Percentiles rank a stretch among this genome's conserved stretches.
These are phyloP conservation scores for Chrysophaeum taylorii DNA, from an alignment of 352 stramenopile genomes.

Conservation along the genomic window DNA sequence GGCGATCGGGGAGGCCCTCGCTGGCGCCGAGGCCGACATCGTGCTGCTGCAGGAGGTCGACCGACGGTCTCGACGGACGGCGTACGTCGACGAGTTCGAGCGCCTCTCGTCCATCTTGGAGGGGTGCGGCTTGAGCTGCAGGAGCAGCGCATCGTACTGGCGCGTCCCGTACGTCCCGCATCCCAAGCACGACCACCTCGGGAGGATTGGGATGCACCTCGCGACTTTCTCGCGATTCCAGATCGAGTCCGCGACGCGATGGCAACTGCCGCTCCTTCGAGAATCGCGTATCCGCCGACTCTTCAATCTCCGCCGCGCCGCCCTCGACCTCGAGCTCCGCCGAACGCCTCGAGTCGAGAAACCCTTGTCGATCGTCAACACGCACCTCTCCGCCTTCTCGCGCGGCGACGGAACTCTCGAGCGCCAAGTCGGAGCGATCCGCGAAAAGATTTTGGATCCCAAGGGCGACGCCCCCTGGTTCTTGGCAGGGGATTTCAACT, in stretches of 20 bases:
- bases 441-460: not conserved
- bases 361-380: not conserved
- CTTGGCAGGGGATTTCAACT: constrained; percentile 12
- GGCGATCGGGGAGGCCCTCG: not conserved
- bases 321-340: not conserved
- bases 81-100: not conserved
- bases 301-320: not conserved
- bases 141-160: not conserved
- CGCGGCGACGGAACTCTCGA: not conserved
- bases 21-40: not conserved
- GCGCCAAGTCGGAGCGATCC: not conserved
- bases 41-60: constrained; percentile 13
- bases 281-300: constrained; percentile 4
- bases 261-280: not conserved
- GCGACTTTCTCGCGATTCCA: not conserved
- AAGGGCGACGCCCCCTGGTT: not conserved
- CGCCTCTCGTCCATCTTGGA: not conserved
- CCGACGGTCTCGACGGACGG: not conserved
- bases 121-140: not conserved
- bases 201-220: constrained; percentile 12
- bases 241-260: not conserved
- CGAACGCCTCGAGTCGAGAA: too few relatives aligned
- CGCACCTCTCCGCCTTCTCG: constrained; percentile 8
- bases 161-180: constrained; percentile 12
- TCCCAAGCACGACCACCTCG: constrained; percentile 7